Evolutionary conservation across 139 green algal species (phyloP), one percentile per base, ranked within the genome.

Genomic region (Closterium sp.): DNA sequence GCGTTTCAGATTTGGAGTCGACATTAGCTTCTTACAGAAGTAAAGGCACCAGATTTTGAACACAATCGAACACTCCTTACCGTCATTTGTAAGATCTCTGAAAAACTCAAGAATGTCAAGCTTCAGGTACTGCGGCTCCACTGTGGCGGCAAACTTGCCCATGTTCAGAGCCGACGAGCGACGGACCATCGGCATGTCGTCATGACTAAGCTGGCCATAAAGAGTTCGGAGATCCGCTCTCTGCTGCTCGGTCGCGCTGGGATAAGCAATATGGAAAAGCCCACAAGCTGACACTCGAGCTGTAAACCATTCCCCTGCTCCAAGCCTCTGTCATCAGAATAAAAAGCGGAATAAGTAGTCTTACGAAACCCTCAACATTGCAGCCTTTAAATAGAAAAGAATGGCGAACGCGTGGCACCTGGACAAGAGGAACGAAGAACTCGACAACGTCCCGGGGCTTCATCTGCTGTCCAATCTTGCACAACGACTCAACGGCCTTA

Each of bases 131-230:
- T 98, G 95, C 5, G 93, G 90, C 93, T 99, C 97, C 34, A 98
- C 93, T 3, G 93, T 95, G 83, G 95, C 95, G 10, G 97, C 97
- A 93, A 99, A 97, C 7, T 93, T 95, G 23, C 97, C 97, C 31
- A 99, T 94, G 90, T 97, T 97, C 85, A 97, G 95, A 34, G 97
- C 97, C 33, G 97, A 97, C 33, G 98, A 97, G 0, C 97, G 93
- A 33, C 98, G 94, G 9, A 99, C 98, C 98, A 99, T 99, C 33
- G 98, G 98, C 33, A 98, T 99, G 88, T 99, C 98, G 90, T 99
- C 98, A 19, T 96, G 95, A 95, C 96, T 98, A 38, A 99, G 95
- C 84, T 96, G 89, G 0, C 92, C 86, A 88, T 97, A 99, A 33
- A 97, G 76, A 9, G 93, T 90, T 33, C 97, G 95, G 86, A 99